phyloP scores from a whole-genome alignment of 2,329 filamentous ascomycete genomes.

The Paraphoma chrysanthemicola region DNA sequence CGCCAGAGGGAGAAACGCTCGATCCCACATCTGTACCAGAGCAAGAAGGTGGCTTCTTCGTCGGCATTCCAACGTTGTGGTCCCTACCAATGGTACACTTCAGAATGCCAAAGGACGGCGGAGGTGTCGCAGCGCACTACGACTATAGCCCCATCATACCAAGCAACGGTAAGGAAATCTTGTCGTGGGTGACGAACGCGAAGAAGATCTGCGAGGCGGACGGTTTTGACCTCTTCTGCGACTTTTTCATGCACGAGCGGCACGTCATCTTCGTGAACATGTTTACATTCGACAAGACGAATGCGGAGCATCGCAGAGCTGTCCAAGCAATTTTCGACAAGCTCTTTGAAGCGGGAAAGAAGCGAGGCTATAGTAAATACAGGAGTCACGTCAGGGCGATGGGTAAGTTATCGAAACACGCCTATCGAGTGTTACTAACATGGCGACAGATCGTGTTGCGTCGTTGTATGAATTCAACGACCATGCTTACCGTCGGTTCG shows the following conservation, averaged over 20 bases:
- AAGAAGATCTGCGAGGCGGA: slow-evolving; percentile 53
- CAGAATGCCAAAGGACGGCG: slow-evolving; percentile 33
- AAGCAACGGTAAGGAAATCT: slow-evolving; percentile 46
- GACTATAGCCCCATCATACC: slow-evolving; percentile 44
- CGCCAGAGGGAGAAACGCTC: slow-evolving; percentile 48
- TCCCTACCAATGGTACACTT: slow-evolving; percentile 43
- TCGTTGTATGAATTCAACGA: slow-evolving; percentile 42
- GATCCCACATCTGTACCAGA: slow-evolving; percentile 46
- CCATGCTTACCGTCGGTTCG: slow-evolving; percentile 39
- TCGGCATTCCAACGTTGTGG: slow-evolving; percentile 40
- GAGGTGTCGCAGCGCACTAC: slow-evolving; percentile 40
- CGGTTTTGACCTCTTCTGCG: slow-evolving; percentile 54
- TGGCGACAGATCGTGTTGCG: slow-evolving; percentile 33
- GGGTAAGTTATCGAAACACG: slow-evolving; percentile 21
- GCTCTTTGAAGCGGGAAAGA: slow-evolving; percentile 36
- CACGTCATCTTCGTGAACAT: slow-evolving; percentile 58
- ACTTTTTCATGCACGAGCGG: slow-evolving; percentile 59
- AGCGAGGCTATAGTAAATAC: slow-evolving; percentile 41
- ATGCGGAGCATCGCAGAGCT: slow-evolving; percentile 45
- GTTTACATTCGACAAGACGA: slow-evolving; percentile 57
- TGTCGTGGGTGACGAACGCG: slow-evolving; percentile 53
- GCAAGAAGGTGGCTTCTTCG: slow-evolving; percentile 39
- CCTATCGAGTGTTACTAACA: neutral
- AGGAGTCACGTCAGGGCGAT: slow-evolving; percentile 40
- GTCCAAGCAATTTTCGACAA: slow-evolving; percentile 40